Evolutionary conservation across 805 yeast genomes (phyloP).

Genomic region (Scheffersomyces ergatensis): DNA sequence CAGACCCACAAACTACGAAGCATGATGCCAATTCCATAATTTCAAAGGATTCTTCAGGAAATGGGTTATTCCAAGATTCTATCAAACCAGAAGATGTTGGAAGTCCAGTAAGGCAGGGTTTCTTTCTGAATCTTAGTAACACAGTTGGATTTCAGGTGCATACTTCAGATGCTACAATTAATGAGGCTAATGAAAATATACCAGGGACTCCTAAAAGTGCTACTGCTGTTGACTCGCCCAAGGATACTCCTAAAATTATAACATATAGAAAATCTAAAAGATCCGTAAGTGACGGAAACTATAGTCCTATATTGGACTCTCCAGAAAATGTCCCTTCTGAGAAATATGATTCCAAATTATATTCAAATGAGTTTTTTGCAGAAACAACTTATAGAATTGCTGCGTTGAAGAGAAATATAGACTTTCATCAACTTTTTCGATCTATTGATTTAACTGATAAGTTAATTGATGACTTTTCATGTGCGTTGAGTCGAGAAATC

Average conservation of each 20-base stretch:
- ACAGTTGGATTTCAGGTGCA: not conserved
- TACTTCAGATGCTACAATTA: not conserved
- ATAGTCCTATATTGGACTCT: conserved; percentile 10
- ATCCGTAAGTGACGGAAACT: conserved; percentile 29
- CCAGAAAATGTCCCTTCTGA: conserved; percentile 8
- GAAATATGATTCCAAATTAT: conserved; percentile 41
- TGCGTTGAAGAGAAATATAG: conserved; percentile 57
- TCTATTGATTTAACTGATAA: conserved; percentile 67
- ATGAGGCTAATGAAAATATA: not conserved
- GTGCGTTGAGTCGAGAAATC: conserved; percentile 86
- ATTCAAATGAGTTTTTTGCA: conserved; percentile 55
- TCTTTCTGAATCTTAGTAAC: not conserved
- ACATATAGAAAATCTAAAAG: conserved; percentile 35
- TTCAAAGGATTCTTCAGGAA: conserved; percentile 9
- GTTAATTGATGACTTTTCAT: conserved; percentile 80
- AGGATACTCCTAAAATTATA: conserved; percentile 34
- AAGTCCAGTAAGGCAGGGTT: not conserved
- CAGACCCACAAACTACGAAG: conserved; percentile 50
- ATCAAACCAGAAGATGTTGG: not conserved
- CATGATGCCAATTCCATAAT: conserved; percentile 45
- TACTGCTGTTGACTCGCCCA: not conserved
- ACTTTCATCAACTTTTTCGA: conserved; percentile 74
- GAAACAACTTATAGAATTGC: conserved; percentile 67
- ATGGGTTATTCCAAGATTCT: conserved; percentile 2
- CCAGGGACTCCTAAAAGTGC: not conserved